These are phyloP conservation scores for Helicocarpus griseus DNA, from an alignment of 2,329 filamentous ascomycete genomes.

Conservation along the genomic window DNA sequence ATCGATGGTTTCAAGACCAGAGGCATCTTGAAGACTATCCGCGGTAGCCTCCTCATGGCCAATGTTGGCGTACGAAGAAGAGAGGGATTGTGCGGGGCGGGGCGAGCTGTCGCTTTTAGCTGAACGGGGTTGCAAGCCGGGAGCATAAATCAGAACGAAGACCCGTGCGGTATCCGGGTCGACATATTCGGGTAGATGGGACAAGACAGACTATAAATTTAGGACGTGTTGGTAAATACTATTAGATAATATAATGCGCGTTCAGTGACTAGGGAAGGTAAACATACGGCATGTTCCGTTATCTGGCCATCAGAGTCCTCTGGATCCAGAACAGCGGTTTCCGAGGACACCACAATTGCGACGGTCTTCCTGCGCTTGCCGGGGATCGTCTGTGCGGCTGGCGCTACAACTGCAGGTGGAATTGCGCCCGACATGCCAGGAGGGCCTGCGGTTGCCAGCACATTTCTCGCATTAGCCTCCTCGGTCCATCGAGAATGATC, in stretches of 20 bases:
- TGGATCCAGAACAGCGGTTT: slow-evolving; percentile 36
- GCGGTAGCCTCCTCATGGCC: slow-evolving; percentile 54
- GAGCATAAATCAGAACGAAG: slow-evolving; percentile 84
- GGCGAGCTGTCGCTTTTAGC: slow-evolving; percentile 29
- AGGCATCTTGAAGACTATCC: slow-evolving; percentile 39
- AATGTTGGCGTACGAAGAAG: slow-evolving; percentile 85
- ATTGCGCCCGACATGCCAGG: slow-evolving; percentile 23
- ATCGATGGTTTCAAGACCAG: slow-evolving; percentile 42
- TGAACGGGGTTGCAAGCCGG: slow-evolving; percentile 57
- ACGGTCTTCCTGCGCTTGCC: slow-evolving; percentile 61
- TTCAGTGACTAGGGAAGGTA: neutral
- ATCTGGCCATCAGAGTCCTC: slow-evolving; percentile 34
- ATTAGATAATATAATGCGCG: neutral
- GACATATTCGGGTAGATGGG: slow-evolving; percentile 70
- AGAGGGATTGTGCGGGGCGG: slow-evolving; percentile 52
- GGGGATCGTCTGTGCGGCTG: slow-evolving; percentile 19
- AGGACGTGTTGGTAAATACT: slow-evolving; percentile 9
- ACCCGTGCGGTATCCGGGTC: slow-evolving; percentile 66
- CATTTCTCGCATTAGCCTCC: slow-evolving; percentile 62
- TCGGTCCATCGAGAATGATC: slow-evolving; percentile 91
- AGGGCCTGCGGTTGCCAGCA: slow-evolving; percentile 13
- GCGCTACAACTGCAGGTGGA: slow-evolving; percentile 19
- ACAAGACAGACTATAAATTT: slow-evolving; percentile 63
- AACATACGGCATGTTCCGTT: slow-evolving; percentile 72
- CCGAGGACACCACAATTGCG: slow-evolving; percentile 80